Evolutionary conservation across 768 basidiomycete species (phyloP), one percentile per base, ranked within the genome.

Genomic region (Lentinula detonsa): DNA sequence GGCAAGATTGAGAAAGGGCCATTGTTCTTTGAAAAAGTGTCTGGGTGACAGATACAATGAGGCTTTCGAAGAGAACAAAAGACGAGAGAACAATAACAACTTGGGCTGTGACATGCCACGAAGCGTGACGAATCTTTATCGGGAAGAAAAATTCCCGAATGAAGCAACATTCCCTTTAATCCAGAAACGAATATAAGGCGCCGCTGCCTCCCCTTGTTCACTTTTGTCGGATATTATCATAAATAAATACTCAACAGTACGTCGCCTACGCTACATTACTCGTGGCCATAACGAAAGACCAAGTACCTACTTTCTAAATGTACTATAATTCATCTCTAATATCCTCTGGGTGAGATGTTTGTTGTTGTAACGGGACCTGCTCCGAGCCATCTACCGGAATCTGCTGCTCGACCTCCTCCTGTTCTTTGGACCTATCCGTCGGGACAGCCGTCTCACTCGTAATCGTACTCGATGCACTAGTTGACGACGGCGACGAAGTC

Each of bases 401-500:
- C 45, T 59, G 40, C 28, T 51, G 21, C 5, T 59, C 59, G 11
- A 50, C 59, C 43, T 40, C 45, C 61, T 58, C 46, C 37, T 39
- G 37, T 13, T 39, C 37, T 39, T 8, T 39, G 13, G 37, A 23
- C 50, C 60, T 59, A 16, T 16, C 40, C n/a, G 31, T 33, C 10
- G 63, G 61, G 9, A 40, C 54, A 39, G 43, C n/a, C 35, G 46
- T 28, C 62, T 71, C 70, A 59, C 64, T 66, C 16, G 58, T 57
- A 46, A 64, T 35, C 60, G 58, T 54, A 52, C 52, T 51, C 21
- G 35, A 58, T 58, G 40, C 60, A 10, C 15, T 58, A 54, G 51
- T 57, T 21, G 63, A 54, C 48, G 69, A 55, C 45, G 72, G 59
- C 50, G 69, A 64, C 21, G 69, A 67, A 57, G 76, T 73, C 39